Evolutionary conservation across 176 grass and related monocot species (phyloP).

Genomic region (Cenchrus fungigraminus): DNA sequence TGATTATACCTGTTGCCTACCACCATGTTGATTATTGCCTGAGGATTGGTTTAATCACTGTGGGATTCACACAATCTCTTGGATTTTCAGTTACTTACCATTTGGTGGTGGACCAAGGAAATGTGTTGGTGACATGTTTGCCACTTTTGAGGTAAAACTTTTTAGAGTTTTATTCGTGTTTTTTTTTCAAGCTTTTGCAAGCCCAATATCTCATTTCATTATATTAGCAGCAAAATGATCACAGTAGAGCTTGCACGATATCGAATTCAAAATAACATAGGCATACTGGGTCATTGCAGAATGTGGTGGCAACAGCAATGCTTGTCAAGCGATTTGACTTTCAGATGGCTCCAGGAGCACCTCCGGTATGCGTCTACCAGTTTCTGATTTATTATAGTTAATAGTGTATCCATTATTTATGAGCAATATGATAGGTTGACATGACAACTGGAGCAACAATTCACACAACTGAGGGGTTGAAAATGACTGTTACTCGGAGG

Average conservation of each 20-base stretch:
- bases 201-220: not conserved
- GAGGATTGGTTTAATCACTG: not conserved
- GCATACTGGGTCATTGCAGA: slow-evolving; percentile 53
- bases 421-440: slow-evolving; percentile 62
- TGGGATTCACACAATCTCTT: slow-evolving; percentile 35
- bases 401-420: slow-evolving; percentile 8
- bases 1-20: slow-evolving; percentile 3
- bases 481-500: slow-evolving; percentile 88
- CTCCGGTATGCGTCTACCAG: slow-evolving; percentile 62
- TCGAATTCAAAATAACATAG: slow-evolving; percentile 24
- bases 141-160: slow-evolving; percentile 94
- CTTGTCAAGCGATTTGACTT: slow-evolving; percentile 92
- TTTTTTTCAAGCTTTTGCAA: slow-evolving; percentile 17
- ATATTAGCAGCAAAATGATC: slow-evolving; percentile 18
- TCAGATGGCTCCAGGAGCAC: slow-evolving; percentile 83
- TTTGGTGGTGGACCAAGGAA: slow-evolving; percentile 98
- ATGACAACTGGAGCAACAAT: slow-evolving; percentile 98
- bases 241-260: slow-evolving; percentile 9
- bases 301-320: slow-evolving; percentile 89
- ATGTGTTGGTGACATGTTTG: slow-evolving; percentile 99
- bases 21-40: not conserved
- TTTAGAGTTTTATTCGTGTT: not conserved
- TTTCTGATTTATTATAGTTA: slow-evolving; percentile 30
- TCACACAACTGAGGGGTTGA: slow-evolving; percentile 87
- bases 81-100: slow-evolving; percentile 92